phyloP scores from a whole-genome alignment of 1,284 basidiomycete genomes.

The Sphagnurus paluster region DNA sequence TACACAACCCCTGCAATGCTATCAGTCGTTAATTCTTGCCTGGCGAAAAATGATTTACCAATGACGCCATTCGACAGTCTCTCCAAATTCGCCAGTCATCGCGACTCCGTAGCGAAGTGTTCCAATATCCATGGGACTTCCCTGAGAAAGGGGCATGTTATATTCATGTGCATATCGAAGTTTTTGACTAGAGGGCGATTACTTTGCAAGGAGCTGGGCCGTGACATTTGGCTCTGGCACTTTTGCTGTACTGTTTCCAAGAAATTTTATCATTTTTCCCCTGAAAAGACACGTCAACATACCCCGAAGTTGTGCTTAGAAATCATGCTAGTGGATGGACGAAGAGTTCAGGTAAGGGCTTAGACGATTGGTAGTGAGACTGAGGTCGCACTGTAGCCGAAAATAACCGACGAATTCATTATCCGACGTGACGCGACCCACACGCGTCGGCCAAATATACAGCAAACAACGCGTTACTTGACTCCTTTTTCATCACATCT shows the following conservation, averaged over 20 bases:
- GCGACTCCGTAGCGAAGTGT: slow-evolving; percentile 63
- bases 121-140: slow-evolving; percentile 50
- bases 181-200: not conserved
- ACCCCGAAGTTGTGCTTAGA: slow-evolving; percentile 47
- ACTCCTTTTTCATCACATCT: not conserved
- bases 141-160: slow-evolving; percentile 29
- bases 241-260: slow-evolving; percentile 64
- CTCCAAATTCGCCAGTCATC: slow-evolving; percentile 46
- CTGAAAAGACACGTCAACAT: slow-evolving; percentile 15
- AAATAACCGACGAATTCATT: not conserved
- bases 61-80: slow-evolving; percentile 71
- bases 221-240: slow-evolving; percentile 65
- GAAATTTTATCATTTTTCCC: not conserved
- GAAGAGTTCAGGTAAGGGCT: too few relatives aligned
- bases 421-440: slow-evolving; percentile 12
- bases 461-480: slow-evolving; percentile 34
- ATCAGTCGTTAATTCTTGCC: slow-evolving; percentile 9
- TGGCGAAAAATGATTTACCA: slow-evolving; percentile 53
- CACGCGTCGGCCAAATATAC: slow-evolving; percentile 33
- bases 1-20: slow-evolving; percentile 63
- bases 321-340: too few relatives aligned
- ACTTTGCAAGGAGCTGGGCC: slow-evolving; percentile 59
- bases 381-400: not conserved
- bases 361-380: too few relatives aligned
- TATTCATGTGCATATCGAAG: not conserved